Evolutionary conservation across 208 protist genomes (phyloP).

Genomic region (Histomonas meleagridis): DNA sequence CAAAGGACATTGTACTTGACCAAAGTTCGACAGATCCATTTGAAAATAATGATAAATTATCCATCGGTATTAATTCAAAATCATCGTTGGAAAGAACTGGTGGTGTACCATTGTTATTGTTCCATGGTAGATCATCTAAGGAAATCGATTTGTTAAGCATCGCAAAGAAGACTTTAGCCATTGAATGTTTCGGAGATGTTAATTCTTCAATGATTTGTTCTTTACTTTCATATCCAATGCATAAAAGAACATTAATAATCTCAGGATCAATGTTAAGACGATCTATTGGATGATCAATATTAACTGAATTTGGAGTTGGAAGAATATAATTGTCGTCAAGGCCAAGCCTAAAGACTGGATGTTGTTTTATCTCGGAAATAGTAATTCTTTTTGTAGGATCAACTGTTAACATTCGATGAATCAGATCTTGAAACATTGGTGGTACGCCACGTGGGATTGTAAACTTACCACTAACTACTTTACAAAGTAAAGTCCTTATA

Average conservation of each 20-base stretch:
- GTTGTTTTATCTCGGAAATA: not conserved
- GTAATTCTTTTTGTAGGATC: not conserved
- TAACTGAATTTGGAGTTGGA: not conserved
- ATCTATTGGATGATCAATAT: not conserved
- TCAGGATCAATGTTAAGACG: not conserved
- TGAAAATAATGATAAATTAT: no score
- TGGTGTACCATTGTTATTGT: no score
- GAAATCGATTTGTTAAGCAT: not conserved
- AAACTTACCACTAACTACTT: not conserved
- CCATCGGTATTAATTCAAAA: no score
- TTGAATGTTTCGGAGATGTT: not conserved
- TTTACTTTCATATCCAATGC: not conserved
- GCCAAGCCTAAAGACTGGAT: not conserved
- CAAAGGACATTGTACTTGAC: no score
- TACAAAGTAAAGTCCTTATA: not conserved
- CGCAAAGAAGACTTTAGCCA: not conserved
- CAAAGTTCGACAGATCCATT: no score
- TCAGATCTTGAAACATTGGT: slow-evolving; percentile 1
- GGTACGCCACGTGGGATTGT: not conserved
- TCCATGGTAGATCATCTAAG: not conserved
- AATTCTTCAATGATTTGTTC: not conserved
- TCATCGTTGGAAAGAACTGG: no score
- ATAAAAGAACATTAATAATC: not conserved
- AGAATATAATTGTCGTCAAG: not conserved
- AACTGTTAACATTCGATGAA: not conserved